Conservation (phyloP, 208 protist species). For the Blastocrithidia nonstop region DNA sequence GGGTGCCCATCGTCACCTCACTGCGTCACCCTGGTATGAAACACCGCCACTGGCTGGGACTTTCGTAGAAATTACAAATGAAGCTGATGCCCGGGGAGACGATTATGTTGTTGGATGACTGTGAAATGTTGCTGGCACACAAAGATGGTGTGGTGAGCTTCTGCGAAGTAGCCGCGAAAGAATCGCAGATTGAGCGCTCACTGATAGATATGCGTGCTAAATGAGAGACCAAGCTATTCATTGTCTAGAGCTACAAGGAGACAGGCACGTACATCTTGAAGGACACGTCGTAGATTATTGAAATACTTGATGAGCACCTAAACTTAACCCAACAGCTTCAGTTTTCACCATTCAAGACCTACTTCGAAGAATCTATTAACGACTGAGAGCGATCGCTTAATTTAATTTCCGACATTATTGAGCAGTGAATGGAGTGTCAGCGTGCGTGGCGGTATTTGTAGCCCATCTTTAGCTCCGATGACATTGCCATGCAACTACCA, state of each 20-base stretch:
- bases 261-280: slow-evolving; percentile 91
- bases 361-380: slow-evolving; percentile 88
- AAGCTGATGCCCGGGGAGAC: slow-evolving; percentile 80
- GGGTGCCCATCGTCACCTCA: slow-evolving; percentile 88
- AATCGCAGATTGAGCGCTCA: slow-evolving; percentile 91
- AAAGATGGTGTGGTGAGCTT: slow-evolving; percentile 83
- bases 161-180: slow-evolving; percentile 93
- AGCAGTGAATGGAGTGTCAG: slow-evolving; percentile 94
- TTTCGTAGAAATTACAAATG: slow-evolving; percentile 83
- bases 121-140: slow-evolving; percentile 62
- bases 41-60: slow-evolving; percentile 88
- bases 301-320: slow-evolving; percentile 92
- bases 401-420: slow-evolving; percentile 88
- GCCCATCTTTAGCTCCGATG: slow-evolving; percentile 93
- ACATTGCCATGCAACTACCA: slow-evolving; percentile 93
- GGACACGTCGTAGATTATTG: slow-evolving; percentile 82
- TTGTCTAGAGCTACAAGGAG: slow-evolving; percentile 86
- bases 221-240: slow-evolving; percentile 86
- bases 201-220: slow-evolving; percentile 93
- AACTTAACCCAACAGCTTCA: slow-evolving; percentile 92
- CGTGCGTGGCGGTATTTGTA: slow-evolving; percentile 93
- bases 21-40: slow-evolving; percentile 94
- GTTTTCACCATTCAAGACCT: slow-evolving; percentile 93
- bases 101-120: slow-evolving; percentile 77
- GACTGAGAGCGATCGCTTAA: slow-evolving; percentile 92